A percentile compares a stretch with the other conserved stretches of the same genome.
These are phyloP conservation scores for Phyllosticta capitalensis DNA, from an alignment of 2,329 filamentous ascomycete species.

Conservation along the genomic window DNA sequence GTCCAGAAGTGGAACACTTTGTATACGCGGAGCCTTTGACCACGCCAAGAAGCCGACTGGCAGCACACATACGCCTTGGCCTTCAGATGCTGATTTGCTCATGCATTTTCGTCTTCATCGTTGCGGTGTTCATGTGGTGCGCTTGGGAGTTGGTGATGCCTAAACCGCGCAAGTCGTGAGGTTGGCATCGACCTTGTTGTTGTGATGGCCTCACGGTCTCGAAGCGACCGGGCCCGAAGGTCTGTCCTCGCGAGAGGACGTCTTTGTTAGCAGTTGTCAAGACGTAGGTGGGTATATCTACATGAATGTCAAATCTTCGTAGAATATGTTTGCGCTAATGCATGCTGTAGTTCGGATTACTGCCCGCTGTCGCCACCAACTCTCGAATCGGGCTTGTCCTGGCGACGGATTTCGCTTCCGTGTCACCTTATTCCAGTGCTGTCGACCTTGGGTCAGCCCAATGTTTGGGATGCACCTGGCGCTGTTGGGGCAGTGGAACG, in stretches of 20 bases:
- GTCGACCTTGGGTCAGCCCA: background rate
- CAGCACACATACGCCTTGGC: background rate
- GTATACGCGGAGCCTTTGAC: background rate
- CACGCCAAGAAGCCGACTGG: background rate
- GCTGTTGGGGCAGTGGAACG: background rate
- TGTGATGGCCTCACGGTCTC: too few species aligned
- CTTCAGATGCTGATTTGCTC: background rate
- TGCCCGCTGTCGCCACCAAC: background rate
- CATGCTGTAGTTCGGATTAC: background rate
- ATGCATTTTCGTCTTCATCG: background rate
- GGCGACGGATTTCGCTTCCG: background rate
- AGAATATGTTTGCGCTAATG: background rate
- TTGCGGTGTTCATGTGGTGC: background rate
- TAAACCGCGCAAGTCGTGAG: background rate
- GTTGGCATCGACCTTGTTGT: too few species aligned
- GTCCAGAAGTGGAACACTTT: background rate
- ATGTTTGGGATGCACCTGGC: background rate
- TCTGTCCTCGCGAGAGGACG: background rate
- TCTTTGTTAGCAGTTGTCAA: background rate
- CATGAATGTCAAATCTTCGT: background rate
- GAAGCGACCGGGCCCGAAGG: background rate
- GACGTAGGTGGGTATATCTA: background rate
- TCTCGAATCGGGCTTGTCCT: background rate
- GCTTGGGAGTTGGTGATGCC: background rate
- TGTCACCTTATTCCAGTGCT: background rate